Conservation (phyloP, 2,329 filamentous ascomycete species). For the Didymella exigua region DNA sequence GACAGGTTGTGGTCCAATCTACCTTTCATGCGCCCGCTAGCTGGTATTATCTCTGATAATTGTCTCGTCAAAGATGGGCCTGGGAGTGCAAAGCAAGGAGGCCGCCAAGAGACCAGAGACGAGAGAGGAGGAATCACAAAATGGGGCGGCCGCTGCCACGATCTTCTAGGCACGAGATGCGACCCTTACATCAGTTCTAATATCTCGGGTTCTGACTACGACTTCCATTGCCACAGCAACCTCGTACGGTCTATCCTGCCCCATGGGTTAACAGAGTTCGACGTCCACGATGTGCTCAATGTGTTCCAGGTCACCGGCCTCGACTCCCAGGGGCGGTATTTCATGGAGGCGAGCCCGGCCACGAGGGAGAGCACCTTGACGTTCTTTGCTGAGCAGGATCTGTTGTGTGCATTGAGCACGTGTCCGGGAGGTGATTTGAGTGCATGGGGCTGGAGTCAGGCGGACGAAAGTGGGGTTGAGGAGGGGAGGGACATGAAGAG, state of each 20-base stretch:
- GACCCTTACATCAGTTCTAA: conserved; percentile 77
- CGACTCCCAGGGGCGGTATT: conserved; percentile 56
- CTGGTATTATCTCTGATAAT: conserved; percentile 70
- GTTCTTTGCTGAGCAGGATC: conserved; percentile 79
- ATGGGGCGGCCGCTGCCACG: conserved; percentile 73
- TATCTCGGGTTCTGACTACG: conserved; percentile 71
- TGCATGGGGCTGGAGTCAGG: conserved; percentile 75
- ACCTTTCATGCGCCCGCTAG: conserved; percentile 76
- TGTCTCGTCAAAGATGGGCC: conserved; percentile 50
- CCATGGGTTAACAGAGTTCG: conserved; percentile 70
- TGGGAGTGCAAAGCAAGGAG: conserved; percentile 27
- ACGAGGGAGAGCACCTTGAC: conserved; percentile 61
- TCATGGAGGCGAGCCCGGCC: conserved; percentile 61
- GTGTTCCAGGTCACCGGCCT: conserved; percentile 84
- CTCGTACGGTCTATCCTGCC: conserved; percentile 73
- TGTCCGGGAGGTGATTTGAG: conserved; percentile 83
- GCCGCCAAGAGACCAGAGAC: conserved; percentile 49
- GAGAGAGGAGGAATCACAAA: conserved; percentile 55
- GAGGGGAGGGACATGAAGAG: conserved; percentile 58
- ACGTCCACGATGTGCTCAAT: conserved; percentile 86
- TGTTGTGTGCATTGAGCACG: conserved; percentile 69
- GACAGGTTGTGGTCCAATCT: conserved; percentile 80
- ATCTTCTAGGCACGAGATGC: conserved; percentile 80
- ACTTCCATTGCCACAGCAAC: conserved; percentile 86
- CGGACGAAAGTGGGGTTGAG: conserved; percentile 52